These are phyloP conservation scores for Amborella trichopoda DNA, from an alignment of 164 flowering plant genomes.

Conservation along the genomic window DNA sequence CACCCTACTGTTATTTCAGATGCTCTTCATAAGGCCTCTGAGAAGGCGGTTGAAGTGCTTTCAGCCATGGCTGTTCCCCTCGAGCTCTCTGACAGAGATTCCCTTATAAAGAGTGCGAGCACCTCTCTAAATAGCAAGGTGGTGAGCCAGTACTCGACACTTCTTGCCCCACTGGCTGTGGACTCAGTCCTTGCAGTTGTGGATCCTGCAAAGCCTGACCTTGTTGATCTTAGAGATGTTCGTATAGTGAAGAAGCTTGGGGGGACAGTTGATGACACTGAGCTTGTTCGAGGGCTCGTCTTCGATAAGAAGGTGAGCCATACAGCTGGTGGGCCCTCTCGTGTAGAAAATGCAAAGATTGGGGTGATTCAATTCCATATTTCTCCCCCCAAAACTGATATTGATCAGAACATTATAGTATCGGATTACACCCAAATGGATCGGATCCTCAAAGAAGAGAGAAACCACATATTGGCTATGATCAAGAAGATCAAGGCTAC, in stretches of 20 bases:
- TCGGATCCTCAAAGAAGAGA: conserved; percentile 87
- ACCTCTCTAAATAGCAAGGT: conserved; percentile 83
- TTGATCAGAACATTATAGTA: conserved; percentile 87
- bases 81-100: conserved; percentile 70
- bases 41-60: conserved; percentile 57
- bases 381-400: conserved; percentile 92
- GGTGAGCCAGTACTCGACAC: conserved; percentile 82
- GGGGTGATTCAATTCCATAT: conserved; percentile 92
- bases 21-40: conserved; percentile 51
- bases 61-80: conserved; percentile 90
- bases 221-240: conserved; percentile 71
- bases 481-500: conserved; percentile 85
- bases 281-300: conserved; percentile 65
- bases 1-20: conserved; percentile 90
- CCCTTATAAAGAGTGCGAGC: conserved; percentile 62
- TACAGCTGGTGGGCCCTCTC: conserved; percentile 71
- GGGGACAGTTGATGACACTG: conserved; percentile 88
- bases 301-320: conserved; percentile 91
- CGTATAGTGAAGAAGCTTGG: conserved; percentile 87
- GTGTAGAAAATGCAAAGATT: conserved; percentile 80
- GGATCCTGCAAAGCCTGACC: conserved; percentile 56
- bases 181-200: conserved; percentile 75
- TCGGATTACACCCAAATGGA: conserved; percentile 95
- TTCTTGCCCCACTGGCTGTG: conserved; percentile 86
- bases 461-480: conserved; percentile 82